These are phyloP conservation scores for Cordyceps javanica DNA, from an alignment of 2,329 filamentous ascomycete genomes.

Conservation along the genomic window DNA sequence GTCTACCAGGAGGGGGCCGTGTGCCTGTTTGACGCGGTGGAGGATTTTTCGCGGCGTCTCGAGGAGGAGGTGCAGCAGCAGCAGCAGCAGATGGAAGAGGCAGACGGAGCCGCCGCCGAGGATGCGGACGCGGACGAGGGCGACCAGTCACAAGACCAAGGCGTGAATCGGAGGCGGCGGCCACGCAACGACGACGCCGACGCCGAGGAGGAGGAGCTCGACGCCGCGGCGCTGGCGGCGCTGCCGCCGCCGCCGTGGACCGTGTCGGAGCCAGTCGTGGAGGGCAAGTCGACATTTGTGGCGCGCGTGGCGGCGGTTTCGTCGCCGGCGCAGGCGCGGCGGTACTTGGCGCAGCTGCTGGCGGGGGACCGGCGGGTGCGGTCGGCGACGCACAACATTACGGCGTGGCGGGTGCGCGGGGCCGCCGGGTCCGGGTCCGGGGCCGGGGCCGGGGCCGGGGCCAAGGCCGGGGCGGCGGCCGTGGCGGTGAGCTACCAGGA, in stretches of 20 bases:
- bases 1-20: slow-evolving; percentile 66
- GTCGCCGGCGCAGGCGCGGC: slow-evolving; percentile 63
- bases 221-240: slow-evolving; percentile 18
- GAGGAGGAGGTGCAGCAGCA: slow-evolving; percentile 24
- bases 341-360: slow-evolving; percentile 68
- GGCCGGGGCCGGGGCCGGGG: no score
- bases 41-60: slow-evolving; percentile 53
- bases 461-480: no score
- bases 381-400: slow-evolving; percentile 91
- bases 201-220: slow-evolving; percentile 15
- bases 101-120: not conserved
- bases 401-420: slow-evolving; percentile 78
- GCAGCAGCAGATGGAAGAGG: slow-evolving; percentile 2
- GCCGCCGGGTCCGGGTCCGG: no score
- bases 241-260: slow-evolving; percentile 56
- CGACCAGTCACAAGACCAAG: no score
- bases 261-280: slow-evolving; percentile 65
- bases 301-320: slow-evolving; percentile 67
- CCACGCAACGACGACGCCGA: slow-evolving; percentile 22
- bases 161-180: no score
- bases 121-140: no score
- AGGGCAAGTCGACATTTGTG: slow-evolving; percentile 84
- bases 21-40: slow-evolving; percentile 87
- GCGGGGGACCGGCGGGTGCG: slow-evolving; percentile 77
- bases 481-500: slow-evolving; percentile 65